These are phyloP conservation scores for Monilinia laxa DNA, from an alignment of 2,329 filamentous ascomycete genomes.

Conservation along the genomic window DNA sequence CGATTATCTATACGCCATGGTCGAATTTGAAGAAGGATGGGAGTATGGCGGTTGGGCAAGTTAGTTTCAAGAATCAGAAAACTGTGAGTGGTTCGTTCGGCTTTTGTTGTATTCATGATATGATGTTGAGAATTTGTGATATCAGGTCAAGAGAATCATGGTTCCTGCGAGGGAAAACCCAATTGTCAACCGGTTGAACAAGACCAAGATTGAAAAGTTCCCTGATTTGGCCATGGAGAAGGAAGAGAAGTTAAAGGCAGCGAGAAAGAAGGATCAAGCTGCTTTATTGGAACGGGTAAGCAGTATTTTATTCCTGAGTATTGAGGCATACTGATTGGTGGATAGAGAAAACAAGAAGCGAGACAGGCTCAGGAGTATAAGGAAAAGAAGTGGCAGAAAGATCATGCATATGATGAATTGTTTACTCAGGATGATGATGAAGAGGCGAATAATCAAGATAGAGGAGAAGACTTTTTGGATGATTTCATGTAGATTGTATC, in stretches of 20 bases:
- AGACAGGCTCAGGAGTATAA: slow-evolving; percentile 74
- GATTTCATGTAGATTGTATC: slow-evolving; percentile 76
- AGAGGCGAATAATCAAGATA: slow-evolving; percentile 79
- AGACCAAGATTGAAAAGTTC: slow-evolving; percentile 86
- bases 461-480: slow-evolving; percentile 74
- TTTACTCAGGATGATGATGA: slow-evolving; percentile 75
- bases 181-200: slow-evolving; percentile 96
- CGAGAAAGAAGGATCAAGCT: slow-evolving; percentile 70
- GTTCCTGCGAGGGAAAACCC: slow-evolving; percentile 80
- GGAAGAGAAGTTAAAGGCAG: slow-evolving; percentile 69
- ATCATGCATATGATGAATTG: slow-evolving; percentile 95
- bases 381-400: slow-evolving; percentile 89
- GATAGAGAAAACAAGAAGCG: slow-evolving; percentile 73
- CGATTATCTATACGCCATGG: slow-evolving; percentile 97
- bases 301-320: slow-evolving; percentile 2
- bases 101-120: background rate
- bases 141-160: slow-evolving; percentile 74
- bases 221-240: slow-evolving; percentile 81
- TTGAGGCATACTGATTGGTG: slow-evolving; percentile 13
- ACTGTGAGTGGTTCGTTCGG: slow-evolving; percentile 47
- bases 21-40: slow-evolving; percentile 94
- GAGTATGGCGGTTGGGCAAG: slow-evolving; percentile 92
- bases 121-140: slow-evolving; percentile 9
- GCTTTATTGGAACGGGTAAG: slow-evolving; percentile 60
- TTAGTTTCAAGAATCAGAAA: slow-evolving; percentile 87